phyloP scores from a whole-genome alignment of 108 stramenopile genomes.

The Cyclotella kingstonii region DNA sequence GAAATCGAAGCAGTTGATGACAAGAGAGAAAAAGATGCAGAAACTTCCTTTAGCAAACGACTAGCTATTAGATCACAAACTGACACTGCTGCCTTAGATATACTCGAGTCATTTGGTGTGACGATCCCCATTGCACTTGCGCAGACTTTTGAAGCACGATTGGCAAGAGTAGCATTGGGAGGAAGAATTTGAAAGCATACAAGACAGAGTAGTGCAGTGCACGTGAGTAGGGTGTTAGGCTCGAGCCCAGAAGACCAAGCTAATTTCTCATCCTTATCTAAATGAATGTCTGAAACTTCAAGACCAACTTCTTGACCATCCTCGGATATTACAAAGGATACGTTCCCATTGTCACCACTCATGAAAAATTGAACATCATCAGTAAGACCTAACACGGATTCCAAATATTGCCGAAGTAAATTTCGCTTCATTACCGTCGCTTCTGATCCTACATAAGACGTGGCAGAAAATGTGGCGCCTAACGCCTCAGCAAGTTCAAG shows the following conservation, averaged over 20 bases:
- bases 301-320: constrained; percentile 55
- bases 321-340: constrained; percentile 34
- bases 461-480: constrained; percentile 74
- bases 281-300: constrained; percentile 14
- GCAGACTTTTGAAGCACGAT: constrained; percentile 75
- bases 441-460: constrained; percentile 81
- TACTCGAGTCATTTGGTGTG: constrained; percentile 22
- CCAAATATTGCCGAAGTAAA: constrained; percentile 74
- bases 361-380: constrained; percentile 52
- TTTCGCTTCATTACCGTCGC: constrained; percentile 41
- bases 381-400: constrained; percentile 69
- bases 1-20: constrained; percentile 23
- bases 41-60: constrained; percentile 57
- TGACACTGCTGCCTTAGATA: constrained; percentile 49
- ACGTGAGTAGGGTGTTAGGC: constrained; percentile 53
- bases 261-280: neutral
- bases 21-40: constrained; percentile 39
- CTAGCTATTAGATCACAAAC: constrained; percentile 72
- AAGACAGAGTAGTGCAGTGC: constrained; percentile 71
- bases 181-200: constrained; percentile 63
- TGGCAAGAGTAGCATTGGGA: constrained; percentile 68
- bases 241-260: constrained; percentile 12
- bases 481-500: constrained; percentile 81
- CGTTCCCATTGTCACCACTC: constrained; percentile 3
- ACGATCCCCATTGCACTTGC: constrained; percentile 64